These are phyloP conservation scores for Pseudogymnoascus sp. DNA, from an alignment of 2,329 filamentous ascomycete species.

Conservation along the genomic window DNA sequence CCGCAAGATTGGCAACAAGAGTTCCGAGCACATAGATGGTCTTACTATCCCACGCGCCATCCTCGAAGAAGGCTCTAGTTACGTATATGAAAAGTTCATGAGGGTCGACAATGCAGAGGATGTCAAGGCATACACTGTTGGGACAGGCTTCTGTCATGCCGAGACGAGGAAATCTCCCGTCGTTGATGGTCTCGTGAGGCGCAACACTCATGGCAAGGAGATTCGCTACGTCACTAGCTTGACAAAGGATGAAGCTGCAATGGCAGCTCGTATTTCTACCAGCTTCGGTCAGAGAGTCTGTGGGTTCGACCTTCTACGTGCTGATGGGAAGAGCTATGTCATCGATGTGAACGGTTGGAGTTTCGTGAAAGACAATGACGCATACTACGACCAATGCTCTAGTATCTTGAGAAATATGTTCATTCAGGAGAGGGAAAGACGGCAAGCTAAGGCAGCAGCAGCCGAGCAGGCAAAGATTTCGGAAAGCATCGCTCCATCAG, in stretches of 20 bases:
- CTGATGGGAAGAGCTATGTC: slow-evolving; percentile 84
- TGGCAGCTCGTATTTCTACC: slow-evolving; percentile 82
- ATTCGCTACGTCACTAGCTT: slow-evolving; percentile 88
- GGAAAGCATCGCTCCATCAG: slow-evolving; percentile 21
- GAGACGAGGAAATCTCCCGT: slow-evolving; percentile 97
- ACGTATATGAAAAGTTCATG: slow-evolving; percentile 96
- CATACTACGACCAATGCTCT: slow-evolving; percentile 91
- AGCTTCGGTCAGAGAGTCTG: slow-evolving; percentile 93
- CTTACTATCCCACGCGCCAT: slow-evolving; percentile 72
- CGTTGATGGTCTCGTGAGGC: slow-evolving; percentile 88
- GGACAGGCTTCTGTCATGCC: slow-evolving; percentile 85
- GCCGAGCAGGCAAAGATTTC: slow-evolving; percentile 21
- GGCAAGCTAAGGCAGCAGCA: slow-evolving; percentile 30
- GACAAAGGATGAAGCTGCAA: slow-evolving; percentile 68
- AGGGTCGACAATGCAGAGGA: slow-evolving; percentile 95
- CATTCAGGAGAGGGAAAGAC: slow-evolving; percentile 64
- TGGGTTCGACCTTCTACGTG: slow-evolving; percentile 87
- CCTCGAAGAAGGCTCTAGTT: slow-evolving; percentile 72
- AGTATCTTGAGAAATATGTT: slow-evolving; percentile 84
- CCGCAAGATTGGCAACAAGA: slow-evolving; percentile 97
- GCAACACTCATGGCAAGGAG: slow-evolving; percentile 96
- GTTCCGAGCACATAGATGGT: slow-evolving; percentile 81
- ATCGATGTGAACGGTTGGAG: slow-evolving; percentile 99
- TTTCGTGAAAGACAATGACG: slow-evolving; percentile 98
- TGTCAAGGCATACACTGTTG: slow-evolving; percentile 97